Conservation (phyloP, 306 rosid species). For the Sindora glabra region DNA sequence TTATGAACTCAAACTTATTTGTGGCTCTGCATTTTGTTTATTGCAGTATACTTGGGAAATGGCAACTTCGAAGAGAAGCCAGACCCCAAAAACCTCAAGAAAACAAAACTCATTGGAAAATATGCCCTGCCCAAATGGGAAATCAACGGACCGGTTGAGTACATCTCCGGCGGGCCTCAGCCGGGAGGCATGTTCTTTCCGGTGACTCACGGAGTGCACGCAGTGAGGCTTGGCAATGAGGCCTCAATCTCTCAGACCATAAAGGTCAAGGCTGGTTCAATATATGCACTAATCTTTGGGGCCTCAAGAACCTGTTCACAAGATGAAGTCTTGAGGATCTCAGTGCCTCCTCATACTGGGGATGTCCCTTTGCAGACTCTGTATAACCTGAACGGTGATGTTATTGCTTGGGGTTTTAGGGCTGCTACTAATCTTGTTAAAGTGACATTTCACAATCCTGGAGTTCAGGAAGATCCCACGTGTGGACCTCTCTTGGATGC, state of each 20-base stretch:
- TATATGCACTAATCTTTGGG: conserved; percentile 69
- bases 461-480: conserved; percentile 84
- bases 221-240: conserved; percentile 89
- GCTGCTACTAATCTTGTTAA: conserved; percentile 36
- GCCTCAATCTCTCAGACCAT: conserved; percentile 79
- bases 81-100: conserved; percentile 37
- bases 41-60: conserved; percentile 58
- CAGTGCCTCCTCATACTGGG: conserved; percentile 63
- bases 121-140: conserved; percentile 75
- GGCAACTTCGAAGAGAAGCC: conserved; percentile 89
- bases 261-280: conserved; percentile 55
- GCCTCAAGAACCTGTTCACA: conserved; percentile 99
- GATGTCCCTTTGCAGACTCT: conserved; percentile 88
- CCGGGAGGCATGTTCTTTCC: conserved; percentile 87
- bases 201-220: conserved; percentile 82
- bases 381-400: conserved; percentile 74
- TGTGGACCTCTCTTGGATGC: conserved; percentile 96
- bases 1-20: neutral
- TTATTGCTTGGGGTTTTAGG: conserved; percentile 71
- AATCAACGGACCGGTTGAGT: conserved; percentile 77
- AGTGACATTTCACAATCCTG: conserved; percentile 83
- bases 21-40: neutral
- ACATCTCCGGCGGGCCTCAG: conserved; percentile 85
- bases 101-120: conserved; percentile 65
- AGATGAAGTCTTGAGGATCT: conserved; percentile 75